phyloP scores from a whole-genome alignment of 2,329 filamentous ascomycete species.

The Trichoderma sp. region DNA sequence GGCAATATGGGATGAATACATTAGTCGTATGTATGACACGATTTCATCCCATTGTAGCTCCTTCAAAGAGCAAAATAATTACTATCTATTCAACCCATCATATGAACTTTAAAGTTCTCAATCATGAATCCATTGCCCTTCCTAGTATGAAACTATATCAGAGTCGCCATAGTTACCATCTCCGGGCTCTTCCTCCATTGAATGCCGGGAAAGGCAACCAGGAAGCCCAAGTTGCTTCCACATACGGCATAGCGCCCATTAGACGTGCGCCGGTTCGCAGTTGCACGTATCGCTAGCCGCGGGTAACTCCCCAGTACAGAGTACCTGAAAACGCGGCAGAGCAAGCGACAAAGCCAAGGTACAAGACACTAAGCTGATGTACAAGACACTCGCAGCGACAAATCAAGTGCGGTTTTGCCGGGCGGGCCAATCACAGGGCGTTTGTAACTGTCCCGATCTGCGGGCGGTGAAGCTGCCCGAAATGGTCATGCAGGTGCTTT shows the following conservation, averaged over 20 bases:
- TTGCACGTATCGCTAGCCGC: not conserved
- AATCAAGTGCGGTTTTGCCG: not conserved
- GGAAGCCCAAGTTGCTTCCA: not conserved
- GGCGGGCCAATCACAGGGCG: conserved; percentile 13
- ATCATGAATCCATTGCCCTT: not conserved
- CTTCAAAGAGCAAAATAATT: not conserved
- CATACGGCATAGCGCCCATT: conserved; percentile 15
- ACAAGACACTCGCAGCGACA: not conserved
- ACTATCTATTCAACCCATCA: not conserved
- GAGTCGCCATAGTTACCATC: not conserved
- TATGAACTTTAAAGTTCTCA: not conserved
- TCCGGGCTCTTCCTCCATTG: not conserved
- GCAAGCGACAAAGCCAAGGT: not conserved
- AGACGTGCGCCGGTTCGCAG: conserved; percentile 5
- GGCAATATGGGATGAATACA: not conserved
- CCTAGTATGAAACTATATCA: not conserved
- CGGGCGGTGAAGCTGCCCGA: conserved; percentile 18
- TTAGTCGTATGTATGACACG: not conserved
- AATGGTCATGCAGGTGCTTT: conserved; percentile 8
- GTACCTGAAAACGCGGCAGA: not conserved
- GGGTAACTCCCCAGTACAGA: not conserved
- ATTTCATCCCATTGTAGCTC: not conserved
- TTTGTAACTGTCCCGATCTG: conserved; percentile 9
- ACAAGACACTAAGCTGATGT: not conserved
- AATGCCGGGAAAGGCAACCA: conserved; percentile 7